Evolutionary conservation across 1,284 basidiomycete species (phyloP), one percentile per base, ranked within the genome.

Genomic region (Pseudozyma sp.): DNA sequence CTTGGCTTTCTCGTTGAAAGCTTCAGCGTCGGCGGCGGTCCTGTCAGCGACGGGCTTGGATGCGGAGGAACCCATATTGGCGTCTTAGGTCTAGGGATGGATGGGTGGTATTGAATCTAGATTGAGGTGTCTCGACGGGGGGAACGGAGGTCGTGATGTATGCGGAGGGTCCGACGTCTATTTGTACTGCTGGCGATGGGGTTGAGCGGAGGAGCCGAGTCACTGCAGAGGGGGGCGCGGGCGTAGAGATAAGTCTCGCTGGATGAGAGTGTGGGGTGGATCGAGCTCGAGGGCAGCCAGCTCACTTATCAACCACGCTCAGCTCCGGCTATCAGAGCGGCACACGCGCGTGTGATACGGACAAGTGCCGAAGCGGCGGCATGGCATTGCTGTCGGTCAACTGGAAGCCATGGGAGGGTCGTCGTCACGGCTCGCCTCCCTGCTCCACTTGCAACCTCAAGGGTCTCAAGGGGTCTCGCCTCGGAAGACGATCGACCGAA

Each of bases 21-120:
- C 17, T 43, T 67, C 61, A 40, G 14, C 19, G 46, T 46, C 50
- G 6, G 50, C 44, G n/a, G 52, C 31, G n/a, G 58, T 31, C 50
- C 53, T 56, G 44, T 51, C 62, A 34, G 55, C 58, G 40, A 56
- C 43, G 29, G 64, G 69, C 60, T 67, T 72, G 48, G 69, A 71
- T 52, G 63, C 58, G 43, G 58, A 48, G 7, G 69, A 67, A 13
- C 64, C 69, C 69, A 72, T 67, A 43, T 5, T 31, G 37, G 17
- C 3, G 34, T n/a, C 33, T 11, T 16, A 3, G 46, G 33, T 19
- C 19, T 29, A 17, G 8, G 14, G 39, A 34, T 33, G 43, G 3
- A 48, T 6, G 19, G 44, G 19, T 47, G 11, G 24, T 49, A 9
- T 11, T 58, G 40, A 13, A 13, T 51, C 37, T 46, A 40, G n/a